Evolutionary conservation across 2,329 filamentous ascomycete species (phyloP).

Genomic region (Aspergillus tamarii): DNA sequence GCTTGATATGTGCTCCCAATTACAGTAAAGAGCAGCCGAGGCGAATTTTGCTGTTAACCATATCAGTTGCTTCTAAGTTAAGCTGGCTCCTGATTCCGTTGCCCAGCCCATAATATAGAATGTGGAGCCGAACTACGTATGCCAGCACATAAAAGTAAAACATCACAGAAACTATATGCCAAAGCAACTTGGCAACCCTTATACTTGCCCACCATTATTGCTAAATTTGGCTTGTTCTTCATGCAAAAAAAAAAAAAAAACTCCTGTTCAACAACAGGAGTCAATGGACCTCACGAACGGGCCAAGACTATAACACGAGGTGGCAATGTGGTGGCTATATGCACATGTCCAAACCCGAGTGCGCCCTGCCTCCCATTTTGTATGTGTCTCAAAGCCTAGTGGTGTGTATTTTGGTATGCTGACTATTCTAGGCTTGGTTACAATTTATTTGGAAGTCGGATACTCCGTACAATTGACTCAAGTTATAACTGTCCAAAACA

Average conservation of each 20-base stretch:
- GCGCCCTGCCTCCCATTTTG: background rate
- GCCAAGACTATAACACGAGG: slow-evolving; percentile 4
- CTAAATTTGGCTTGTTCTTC: background rate
- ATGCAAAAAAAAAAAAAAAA: too few relatives aligned
- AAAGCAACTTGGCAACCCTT: background rate
- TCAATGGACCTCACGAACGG: background rate
- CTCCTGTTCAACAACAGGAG: background rate
- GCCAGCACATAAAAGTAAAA: background rate
- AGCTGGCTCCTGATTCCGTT: background rate
- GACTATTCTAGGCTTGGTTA: background rate
- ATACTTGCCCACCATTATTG: background rate
- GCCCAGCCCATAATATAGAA: background rate
- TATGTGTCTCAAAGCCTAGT: background rate
- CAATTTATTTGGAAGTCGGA: background rate
- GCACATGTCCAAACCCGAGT: background rate
- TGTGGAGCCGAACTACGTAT: background rate
- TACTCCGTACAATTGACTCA: background rate
- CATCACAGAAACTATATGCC: background rate
- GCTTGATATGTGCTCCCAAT: background rate
- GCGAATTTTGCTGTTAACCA: background rate
- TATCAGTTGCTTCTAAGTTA: background rate
- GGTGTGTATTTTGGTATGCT: background rate
- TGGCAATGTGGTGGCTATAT: background rate
- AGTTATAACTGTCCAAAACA: background rate
- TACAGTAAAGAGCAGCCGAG: background rate